These are phyloP conservation scores for Botrytis deweyae DNA, from an alignment of 2,329 filamentous ascomycete genomes.

Conservation along the genomic window DNA sequence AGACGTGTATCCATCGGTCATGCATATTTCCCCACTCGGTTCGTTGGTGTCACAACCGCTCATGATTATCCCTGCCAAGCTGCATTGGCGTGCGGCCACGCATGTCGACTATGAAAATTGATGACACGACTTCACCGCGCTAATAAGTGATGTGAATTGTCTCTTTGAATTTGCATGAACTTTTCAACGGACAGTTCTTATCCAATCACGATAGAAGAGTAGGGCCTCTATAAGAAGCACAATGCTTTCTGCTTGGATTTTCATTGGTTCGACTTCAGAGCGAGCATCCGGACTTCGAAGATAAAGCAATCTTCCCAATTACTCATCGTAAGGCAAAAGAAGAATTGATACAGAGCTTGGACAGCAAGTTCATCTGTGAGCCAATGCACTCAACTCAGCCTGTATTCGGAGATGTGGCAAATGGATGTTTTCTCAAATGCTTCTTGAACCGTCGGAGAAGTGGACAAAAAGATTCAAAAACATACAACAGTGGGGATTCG, in stretches of 20 bases:
- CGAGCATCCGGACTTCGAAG: background rate
- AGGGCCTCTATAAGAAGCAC: background rate
- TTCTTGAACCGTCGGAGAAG: no score
- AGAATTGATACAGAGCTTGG: background rate
- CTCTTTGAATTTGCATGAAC: background rate
- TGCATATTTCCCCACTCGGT: constrained; percentile 10
- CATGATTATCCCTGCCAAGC: background rate
- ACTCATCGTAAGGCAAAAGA: background rate
- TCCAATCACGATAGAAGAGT: background rate
- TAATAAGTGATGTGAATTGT: background rate
- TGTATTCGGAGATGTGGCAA: background rate
- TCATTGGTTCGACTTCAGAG: background rate
- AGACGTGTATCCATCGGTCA: background rate
- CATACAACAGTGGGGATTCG: no score
- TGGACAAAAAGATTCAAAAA: no score
- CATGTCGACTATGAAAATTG: background rate
- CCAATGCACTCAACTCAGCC: background rate
- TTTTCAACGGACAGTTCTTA: background rate
- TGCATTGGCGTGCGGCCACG: constrained; percentile 8
- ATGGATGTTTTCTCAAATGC: no score
- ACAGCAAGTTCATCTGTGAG: background rate
- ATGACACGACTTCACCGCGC: constrained; percentile 1
- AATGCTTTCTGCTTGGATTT: background rate
- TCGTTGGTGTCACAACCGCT: background rate
- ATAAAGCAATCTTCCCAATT: background rate